A percentile compares a stretch with the other conserved stretches of the same genome.
These are phyloP conservation scores for Panaeolus cyanescens DNA, from an alignment of 768 basidiomycete species.

Conservation along the genomic window DNA sequence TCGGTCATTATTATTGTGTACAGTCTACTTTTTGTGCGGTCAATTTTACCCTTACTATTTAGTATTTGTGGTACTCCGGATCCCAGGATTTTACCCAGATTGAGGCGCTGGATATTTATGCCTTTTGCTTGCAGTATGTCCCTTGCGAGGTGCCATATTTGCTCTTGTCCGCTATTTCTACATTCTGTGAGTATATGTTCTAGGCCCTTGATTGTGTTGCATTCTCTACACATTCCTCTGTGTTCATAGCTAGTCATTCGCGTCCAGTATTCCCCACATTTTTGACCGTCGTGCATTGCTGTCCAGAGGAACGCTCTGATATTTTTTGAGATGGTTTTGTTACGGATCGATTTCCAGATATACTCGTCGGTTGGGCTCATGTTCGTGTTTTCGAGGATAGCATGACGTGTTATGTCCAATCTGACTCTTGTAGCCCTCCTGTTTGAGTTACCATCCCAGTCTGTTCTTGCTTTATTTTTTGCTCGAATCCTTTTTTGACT, in stretches of 20 bases:
- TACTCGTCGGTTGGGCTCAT: too few species aligned
- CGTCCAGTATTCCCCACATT: constrained; percentile 25
- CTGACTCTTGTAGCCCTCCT: too few species aligned
- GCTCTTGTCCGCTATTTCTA: constrained; percentile 17
- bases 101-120: neutral
- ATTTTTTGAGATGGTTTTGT: too few species aligned
- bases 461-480: too few species aligned
- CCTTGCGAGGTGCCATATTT: constrained; percentile 1
- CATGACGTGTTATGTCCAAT: too few species aligned
- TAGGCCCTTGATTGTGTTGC: constrained; percentile 21
- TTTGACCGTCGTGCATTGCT: constrained; percentile 20
- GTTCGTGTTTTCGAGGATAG: too few species aligned
- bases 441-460: too few species aligned
- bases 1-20: constrained; percentile 2
- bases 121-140: too few species aligned
- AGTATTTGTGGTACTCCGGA: neutral
- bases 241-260: constrained; percentile 13
- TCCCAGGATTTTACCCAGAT: neutral
- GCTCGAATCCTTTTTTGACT: too few species aligned
- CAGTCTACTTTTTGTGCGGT: neutral
- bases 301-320: too few species aligned
- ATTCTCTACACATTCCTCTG: constrained; percentile 14
- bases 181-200: constrained; percentile 32
- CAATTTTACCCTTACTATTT: neutral
- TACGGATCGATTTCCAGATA: too few species aligned